Evolutionary conservation across 352 stramenopile species (phyloP).

Genomic region (Globisporangium cylindrosporum): DNA sequence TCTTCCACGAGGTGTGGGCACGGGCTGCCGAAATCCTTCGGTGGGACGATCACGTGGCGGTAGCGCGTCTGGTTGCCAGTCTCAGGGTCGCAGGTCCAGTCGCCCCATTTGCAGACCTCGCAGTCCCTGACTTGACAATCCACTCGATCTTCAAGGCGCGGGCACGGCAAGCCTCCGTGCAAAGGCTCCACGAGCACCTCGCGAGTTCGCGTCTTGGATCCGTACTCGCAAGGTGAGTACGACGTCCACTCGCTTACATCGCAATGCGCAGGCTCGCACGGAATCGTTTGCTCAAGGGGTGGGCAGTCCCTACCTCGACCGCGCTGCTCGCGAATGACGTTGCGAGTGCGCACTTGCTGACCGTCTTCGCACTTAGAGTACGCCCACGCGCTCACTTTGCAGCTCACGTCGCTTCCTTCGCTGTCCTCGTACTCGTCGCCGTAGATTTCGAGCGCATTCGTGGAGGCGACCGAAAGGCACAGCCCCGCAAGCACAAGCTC

Average conservation of each 20-base stretch:
- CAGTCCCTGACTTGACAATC: slow-evolving; percentile 30
- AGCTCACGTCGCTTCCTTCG: background rate
- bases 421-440: background rate
- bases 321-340: slow-evolving; percentile 17
- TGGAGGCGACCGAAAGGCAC: background rate
- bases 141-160: slow-evolving; percentile 20
- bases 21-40: slow-evolving; percentile 25
- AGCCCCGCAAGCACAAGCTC: background rate
- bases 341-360: slow-evolving; percentile 18
- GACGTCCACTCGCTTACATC: slow-evolving; percentile 24
- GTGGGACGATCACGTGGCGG: slow-evolving; percentile 29
- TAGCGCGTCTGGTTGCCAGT: slow-evolving; percentile 31
- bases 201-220: slow-evolving; percentile 29
- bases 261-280: slow-evolving; percentile 25
- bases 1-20: slow-evolving; percentile 32
- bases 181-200: slow-evolving; percentile 19
- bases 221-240: slow-evolving; percentile 22
- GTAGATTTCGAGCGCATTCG: background rate
- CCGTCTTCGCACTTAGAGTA: slow-evolving; percentile 12
- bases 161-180: slow-evolving; percentile 25
- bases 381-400: slow-evolving; percentile 11
- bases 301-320: slow-evolving; percentile 25
- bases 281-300: slow-evolving; percentile 22
- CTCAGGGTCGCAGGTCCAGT: slow-evolving; percentile 33
- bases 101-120: slow-evolving; percentile 31